Evolutionary conservation across 2,329 filamentous ascomycete genomes (phyloP).

Genomic region (Clarireedia hainanense): DNA sequence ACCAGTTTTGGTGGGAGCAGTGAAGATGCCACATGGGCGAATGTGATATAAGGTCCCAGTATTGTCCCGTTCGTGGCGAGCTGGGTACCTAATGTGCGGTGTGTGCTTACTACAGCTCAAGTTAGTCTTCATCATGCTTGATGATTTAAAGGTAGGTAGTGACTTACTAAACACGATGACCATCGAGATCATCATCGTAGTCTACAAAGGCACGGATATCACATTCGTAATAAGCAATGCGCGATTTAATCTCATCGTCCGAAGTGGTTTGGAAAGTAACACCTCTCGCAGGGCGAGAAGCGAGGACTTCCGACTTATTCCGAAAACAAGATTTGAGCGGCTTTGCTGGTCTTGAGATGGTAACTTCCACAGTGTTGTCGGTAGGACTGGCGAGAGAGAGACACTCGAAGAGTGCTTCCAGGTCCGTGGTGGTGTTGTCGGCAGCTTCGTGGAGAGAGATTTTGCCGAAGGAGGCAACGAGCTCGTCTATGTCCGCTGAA

Average conservation of each 20-base stretch:
- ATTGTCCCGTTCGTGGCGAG: neutral
- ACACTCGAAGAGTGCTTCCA: neutral
- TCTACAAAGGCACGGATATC: no score
- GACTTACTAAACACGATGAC: no score
- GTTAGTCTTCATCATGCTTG: no score
- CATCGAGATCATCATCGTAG: no score
- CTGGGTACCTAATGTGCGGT: neutral
- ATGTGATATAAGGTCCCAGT: neutral
- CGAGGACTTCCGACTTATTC: neutral
- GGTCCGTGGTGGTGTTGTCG: neutral
- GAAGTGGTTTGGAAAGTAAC: neutral
- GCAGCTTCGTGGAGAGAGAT: neutral
- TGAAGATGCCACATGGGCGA: neutral
- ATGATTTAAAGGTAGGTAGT: no score
- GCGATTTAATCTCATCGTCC: neutral
- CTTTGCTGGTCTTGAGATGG: neutral
- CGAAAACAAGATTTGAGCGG: slow-evolving; percentile 4
- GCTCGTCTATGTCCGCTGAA: neutral
- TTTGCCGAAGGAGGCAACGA: neutral
- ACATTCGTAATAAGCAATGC: no score
- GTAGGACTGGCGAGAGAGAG: neutral
- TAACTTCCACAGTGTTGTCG: neutral
- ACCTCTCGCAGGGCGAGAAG: slow-evolving; percentile 1
- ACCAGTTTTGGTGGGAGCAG: neutral
- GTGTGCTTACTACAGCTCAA: neutral